Evolutionary conservation across 2,329 filamentous ascomycete species (phyloP), one percentile per base, ranked within the genome.

Genomic region (Colletotrichum viniferum): DNA sequence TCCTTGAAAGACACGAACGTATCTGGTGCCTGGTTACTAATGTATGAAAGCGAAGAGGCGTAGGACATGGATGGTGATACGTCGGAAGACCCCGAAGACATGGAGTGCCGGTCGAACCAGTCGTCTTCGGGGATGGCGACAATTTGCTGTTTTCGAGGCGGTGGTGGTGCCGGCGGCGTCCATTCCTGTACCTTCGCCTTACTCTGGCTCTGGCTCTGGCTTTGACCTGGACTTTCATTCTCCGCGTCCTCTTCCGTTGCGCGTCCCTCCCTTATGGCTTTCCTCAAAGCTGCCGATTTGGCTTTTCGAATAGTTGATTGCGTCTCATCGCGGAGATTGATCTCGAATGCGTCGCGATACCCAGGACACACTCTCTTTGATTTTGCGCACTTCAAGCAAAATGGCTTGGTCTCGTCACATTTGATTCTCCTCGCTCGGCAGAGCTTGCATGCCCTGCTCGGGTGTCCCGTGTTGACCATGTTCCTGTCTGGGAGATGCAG

Each of bases 351-450:
- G 26, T 77, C 76, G 18, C 76, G 74, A 24, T 77, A 77, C 3
- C 76, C 76, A 1, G 76, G 76, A 48, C 76, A 77, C 9, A 70
- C 71, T 24, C 76, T 73, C 52, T 77, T 77, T 56, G 81, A 81
- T 18, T 78, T 78, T 30, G 77, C 78, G 77, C 84, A 85, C 74
- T 84, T 82, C 34, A 78, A 66, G 67, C 84, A 85, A 12, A 76
- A 77, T 4, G 84, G 84, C 30, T 79, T 80, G 36, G 77, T 78
- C 78, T 85, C 84, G 71, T 85, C 84, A 55, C 76, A 77, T 78
- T 85, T 85, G 78, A 85, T 81, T 76, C 83, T 82, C 21, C 84
- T 80, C 36, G 81, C 77, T 21, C 84, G 83, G 74, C 84, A 85
- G 16, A 77, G 76, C 68, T 77, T 77, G 75, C 76, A 77, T 7